Conservation (phyloP, 2,329 filamentous ascomycete genomes). For the Colletotrichum spinosum region DNA sequence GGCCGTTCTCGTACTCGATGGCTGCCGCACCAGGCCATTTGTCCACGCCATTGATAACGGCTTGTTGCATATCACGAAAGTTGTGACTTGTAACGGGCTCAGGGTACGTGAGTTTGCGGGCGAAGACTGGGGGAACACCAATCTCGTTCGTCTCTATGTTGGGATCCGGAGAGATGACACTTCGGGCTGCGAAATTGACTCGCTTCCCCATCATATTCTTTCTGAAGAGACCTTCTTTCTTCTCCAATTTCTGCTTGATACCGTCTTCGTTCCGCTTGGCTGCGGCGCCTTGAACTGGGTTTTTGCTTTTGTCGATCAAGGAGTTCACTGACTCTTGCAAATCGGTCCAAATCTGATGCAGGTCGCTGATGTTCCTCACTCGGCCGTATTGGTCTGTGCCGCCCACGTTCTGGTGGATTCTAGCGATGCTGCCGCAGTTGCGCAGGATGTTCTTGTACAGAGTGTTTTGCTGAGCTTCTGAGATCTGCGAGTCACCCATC, state of each 20-base stretch:
- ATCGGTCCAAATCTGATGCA: slow-evolving; percentile 84
- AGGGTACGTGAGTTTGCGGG: slow-evolving; percentile 93
- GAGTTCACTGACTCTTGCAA: slow-evolving; percentile 92
- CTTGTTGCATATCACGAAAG: slow-evolving; percentile 94
- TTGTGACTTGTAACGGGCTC: slow-evolving; percentile 98
- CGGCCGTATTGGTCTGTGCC: slow-evolving; percentile 56
- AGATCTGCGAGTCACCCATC: slow-evolving; percentile 82
- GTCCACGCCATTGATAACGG: slow-evolving; percentile 92
- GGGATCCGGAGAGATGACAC: slow-evolving; percentile 97
- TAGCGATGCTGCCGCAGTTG: slow-evolving; percentile 77
- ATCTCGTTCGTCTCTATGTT: slow-evolving; percentile 99
- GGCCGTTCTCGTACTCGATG: slow-evolving; percentile 95
- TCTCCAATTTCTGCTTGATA: slow-evolving; percentile 97
- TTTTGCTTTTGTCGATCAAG: slow-evolving; percentile 90
- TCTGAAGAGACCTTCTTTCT: slow-evolving; percentile 97
- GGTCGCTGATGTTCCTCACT: slow-evolving; percentile 75
- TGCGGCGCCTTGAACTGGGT: slow-evolving; percentile 82
- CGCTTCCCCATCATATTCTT: slow-evolving; percentile 99
- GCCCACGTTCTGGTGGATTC: slow-evolving; percentile 68
- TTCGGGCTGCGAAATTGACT: slow-evolving; percentile 97
- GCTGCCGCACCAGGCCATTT: slow-evolving; percentile 95
- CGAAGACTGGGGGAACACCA: slow-evolving; percentile 97
- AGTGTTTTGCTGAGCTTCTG: slow-evolving; percentile 89
- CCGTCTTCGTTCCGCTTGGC: slow-evolving; percentile 87
- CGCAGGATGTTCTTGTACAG: slow-evolving; percentile 88